A percentile compares a stretch with the other conserved stretches of the same genome.
These are phyloP conservation scores for Gelatoporia subvermispora DNA, from an alignment of 768 basidiomycete species.

Conservation along the genomic window DNA sequence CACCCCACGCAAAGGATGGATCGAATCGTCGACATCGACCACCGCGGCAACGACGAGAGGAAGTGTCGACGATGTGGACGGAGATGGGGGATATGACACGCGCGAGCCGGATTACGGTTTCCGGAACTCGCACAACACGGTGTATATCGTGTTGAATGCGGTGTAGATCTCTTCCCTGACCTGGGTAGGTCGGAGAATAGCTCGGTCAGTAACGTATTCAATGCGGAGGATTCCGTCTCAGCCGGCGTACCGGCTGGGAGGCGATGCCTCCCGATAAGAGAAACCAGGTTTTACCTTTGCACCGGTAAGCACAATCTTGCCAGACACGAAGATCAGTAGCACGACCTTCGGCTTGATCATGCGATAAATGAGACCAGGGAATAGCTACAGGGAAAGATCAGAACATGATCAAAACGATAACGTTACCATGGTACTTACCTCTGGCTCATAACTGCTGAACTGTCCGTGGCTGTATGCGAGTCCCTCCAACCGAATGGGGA, in stretches of 20 bases:
- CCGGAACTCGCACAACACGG: slow-evolving; percentile 92
- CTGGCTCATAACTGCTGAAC: slow-evolving; percentile 96
- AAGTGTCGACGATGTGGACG: neutral
- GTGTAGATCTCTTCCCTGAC: slow-evolving; percentile 99
- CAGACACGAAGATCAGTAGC: slow-evolving; percentile 95
- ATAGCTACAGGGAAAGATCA: slow-evolving; percentile 53
- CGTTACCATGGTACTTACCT: slow-evolving; percentile 51
- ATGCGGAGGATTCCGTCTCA: neutral
- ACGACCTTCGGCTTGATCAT: slow-evolving; percentile 99
- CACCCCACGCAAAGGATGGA: neutral
- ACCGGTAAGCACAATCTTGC: slow-evolving; percentile 98
- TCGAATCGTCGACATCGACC: neutral
- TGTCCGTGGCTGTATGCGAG: slow-evolving; percentile 97
- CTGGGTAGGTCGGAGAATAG: slow-evolving; percentile 44
- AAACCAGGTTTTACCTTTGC: slow-evolving; percentile 73
- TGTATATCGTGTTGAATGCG: slow-evolving; percentile 99
- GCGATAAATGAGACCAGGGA: slow-evolving; percentile 98
- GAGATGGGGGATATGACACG: neutral
- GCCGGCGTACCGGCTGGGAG: neutral
- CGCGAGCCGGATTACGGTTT: slow-evolving; percentile 52
- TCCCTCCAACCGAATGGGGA: slow-evolving; percentile 96
- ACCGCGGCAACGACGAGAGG: neutral
- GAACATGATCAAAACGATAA: neutral
- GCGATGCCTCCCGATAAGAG: slow-evolving; percentile 9
- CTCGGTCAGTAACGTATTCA: neutral